Conservation (phyloP, 768 basidiomycete genomes). For the Podaxis sp. region DNA sequence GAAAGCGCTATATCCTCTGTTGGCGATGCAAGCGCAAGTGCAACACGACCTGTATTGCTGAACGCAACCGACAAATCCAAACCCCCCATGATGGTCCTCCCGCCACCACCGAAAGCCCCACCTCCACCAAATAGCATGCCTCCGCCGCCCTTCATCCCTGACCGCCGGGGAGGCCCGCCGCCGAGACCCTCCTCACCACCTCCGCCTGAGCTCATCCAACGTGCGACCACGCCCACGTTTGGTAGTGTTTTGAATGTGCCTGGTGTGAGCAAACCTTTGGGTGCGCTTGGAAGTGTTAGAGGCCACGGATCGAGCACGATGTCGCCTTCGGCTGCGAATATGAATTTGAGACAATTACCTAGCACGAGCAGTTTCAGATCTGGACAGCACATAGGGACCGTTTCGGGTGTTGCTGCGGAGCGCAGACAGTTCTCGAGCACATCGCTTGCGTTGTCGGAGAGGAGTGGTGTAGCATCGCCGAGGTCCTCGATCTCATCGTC, state of each 20-base stretch:
- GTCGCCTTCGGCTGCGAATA: slow-evolving; percentile 62
- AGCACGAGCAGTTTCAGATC: slow-evolving; percentile 86
- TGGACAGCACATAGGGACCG: slow-evolving; percentile 54
- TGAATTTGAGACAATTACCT: slow-evolving; percentile 58
- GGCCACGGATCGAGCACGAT: slow-evolving; percentile 57
- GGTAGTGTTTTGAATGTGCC: slow-evolving; percentile 62
- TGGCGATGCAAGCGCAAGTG: slow-evolving; percentile 40
- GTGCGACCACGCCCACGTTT: slow-evolving; percentile 85
- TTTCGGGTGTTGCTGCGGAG: slow-evolving; percentile 33
- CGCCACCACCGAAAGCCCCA: slow-evolving; percentile 75
- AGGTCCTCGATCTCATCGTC: slow-evolving; percentile 85
- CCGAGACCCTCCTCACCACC: slow-evolving; percentile 92
- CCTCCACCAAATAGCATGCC: slow-evolving; percentile 73
- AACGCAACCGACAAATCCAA: slow-evolving; percentile 70
- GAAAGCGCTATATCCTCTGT: slow-evolving; percentile 63
- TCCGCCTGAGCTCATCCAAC: slow-evolving; percentile 87
- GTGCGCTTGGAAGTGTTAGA: slow-evolving; percentile 32
- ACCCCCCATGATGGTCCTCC: slow-evolving; percentile 83
- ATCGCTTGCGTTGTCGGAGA: slow-evolving; percentile 64
- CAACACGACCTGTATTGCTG: slow-evolving; percentile 41
- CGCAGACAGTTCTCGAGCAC: slow-evolving; percentile 63
- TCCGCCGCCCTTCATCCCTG: slow-evolving; percentile 77
- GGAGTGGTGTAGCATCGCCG: slow-evolving; percentile 39
- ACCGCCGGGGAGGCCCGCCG: slow-evolving; percentile 65
- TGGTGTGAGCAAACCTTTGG: slow-evolving; percentile 24